Base-by-base conservation (phyloP, 805 yeast species). In the Candida coquimbonensis region DNA sequence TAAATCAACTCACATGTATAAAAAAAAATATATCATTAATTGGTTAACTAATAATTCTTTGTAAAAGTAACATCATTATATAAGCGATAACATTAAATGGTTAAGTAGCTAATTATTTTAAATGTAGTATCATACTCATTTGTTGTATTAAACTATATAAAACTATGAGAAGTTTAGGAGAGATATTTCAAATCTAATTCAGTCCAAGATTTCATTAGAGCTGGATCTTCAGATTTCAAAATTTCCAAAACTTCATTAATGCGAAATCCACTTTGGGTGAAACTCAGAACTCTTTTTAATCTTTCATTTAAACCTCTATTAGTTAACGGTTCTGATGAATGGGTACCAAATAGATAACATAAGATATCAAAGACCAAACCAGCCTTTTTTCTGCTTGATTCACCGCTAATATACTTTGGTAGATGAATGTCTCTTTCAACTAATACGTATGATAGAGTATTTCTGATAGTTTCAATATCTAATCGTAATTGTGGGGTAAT, bases 1-100 rank as follows among this genome's bases (percentile, higher is more conserved):
- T 93, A 88, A 85, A 47, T 47, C 41, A 25, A 39, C 7, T 46
- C 45, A 43, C 45, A 45, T 45, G 48, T 45, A 45, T 42, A 45
- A 45, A 45, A 17, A 17, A 17, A 40, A 42, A 34, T 39, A 34
- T 45, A 42, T 45, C 48, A 45, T 45, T 45, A 45, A 45, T 45
- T 42, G 48, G 48, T 41, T 45, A 40, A 41, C 26, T 27, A 42
- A 36, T 29, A 26, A 39, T 12, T 19, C 3, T 6, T 7, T 13
- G 34, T 32, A 19, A 6, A 21, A 5, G 24, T 6, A 21, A 21
- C 24, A 21, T 21, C 24, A 3, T 21, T 21, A 21, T 21, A 21
- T 6, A 21, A 6, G 19, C 19, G 19, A 17, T 17, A 17, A 21
- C 7, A 21, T 21, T 6, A 21, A 21, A 5, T 21, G 24, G 24